Evolutionary conservation across 2,329 filamentous ascomycete species (phyloP), one percentile per base, ranked within the genome.

Genomic region (Monosporascus sp.): DNA sequence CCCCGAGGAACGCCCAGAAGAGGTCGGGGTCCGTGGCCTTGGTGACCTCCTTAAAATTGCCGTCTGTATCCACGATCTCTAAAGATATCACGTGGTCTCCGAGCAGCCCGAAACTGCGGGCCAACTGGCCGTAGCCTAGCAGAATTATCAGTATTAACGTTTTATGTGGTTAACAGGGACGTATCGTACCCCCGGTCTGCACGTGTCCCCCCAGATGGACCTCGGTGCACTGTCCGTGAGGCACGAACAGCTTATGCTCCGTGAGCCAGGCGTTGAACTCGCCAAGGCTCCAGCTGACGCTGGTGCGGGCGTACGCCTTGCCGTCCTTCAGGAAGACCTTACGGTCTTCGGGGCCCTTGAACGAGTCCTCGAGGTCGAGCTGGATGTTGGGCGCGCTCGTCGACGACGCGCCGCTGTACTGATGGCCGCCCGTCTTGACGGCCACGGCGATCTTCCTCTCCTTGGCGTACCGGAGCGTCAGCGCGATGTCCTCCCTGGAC

Each of bases 1-100:
- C 81, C 3, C 81, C 81, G 7, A 76, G 71, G 3, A 84, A 69
- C 2, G 80, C 82, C 72, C 79, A 85, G 66, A 82, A 85, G 0
- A 85, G 70, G 40, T 86, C 81, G 0, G 73, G 59, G 50, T 85
- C 74, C n/a, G 71, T 65, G 0, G 70, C 60, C n/a, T 71, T 75
- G 18, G 72, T 78, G 4, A 82, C 72, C 5, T 72, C 74, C 1
- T 77, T 63, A 24, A 77, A 65, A 11, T 68, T 55, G 0, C 81
- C 81, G 17, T 70, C 65, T 0, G 73, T 73, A 24, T 75, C 74
- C 2, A 84, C 66, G 1, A 80, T 72, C 43, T 77, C 70, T 45
- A 75, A 70, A 15, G 74, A 70, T 1, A 79, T 60, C 7, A 79
- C 74, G 49, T 82, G 75, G 54, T 84, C 81, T 1, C 79, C 79